Conservation (phyloP, 495 filamentous ascomycete species). For the Chaetomium tenue region DNA sequence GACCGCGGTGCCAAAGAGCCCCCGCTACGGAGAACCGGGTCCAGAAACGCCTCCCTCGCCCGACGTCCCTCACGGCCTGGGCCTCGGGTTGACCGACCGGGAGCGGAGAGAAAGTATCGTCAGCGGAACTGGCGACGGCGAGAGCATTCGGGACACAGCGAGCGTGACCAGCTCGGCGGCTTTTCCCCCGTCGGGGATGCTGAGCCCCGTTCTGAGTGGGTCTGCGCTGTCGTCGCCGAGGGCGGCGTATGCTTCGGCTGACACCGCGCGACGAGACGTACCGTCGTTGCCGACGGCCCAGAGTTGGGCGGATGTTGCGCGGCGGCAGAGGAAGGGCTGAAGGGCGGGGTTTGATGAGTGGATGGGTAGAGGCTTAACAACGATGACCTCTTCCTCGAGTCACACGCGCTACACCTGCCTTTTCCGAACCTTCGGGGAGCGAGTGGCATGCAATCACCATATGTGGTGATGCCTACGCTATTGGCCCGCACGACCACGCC, state of each 20-base stretch:
- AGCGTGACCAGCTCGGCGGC: conserved; percentile 26
- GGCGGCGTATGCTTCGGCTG: conserved; percentile 20
- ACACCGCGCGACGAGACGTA: conserved; percentile 14
- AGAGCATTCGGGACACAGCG: conserved; percentile 19
- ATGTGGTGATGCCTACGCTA: too few species aligned
- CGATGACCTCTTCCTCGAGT: too few species aligned
- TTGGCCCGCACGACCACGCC: too few species aligned
- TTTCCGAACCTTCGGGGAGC: too few species aligned
- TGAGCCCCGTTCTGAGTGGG: conserved; percentile 23
- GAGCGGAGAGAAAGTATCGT: conserved; percentile 24
- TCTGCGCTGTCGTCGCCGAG: conserved; percentile 31
- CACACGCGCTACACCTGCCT: too few species aligned
- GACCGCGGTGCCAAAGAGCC: neutral
- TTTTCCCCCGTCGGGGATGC: conserved; percentile 3
- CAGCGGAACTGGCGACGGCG: neutral
- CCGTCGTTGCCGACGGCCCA: conserved; percentile 34
- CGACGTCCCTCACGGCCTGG: conserved; percentile 16
- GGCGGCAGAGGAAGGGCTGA: conserved; percentile 11
- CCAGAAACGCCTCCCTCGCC: neutral
- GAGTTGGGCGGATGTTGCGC: conserved; percentile 40
- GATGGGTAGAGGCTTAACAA: neutral
- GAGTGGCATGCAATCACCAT: too few species aligned
- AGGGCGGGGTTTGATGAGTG: neutral
- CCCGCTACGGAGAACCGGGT: neutral
- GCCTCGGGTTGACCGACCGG: conserved; percentile 21